A percentile compares a stretch with the other conserved stretches of the same genome.
phyloP scores from a whole-genome alignment of 2,329 filamentous ascomycete genomes.

The Fusarium oligoseptatum region DNA sequence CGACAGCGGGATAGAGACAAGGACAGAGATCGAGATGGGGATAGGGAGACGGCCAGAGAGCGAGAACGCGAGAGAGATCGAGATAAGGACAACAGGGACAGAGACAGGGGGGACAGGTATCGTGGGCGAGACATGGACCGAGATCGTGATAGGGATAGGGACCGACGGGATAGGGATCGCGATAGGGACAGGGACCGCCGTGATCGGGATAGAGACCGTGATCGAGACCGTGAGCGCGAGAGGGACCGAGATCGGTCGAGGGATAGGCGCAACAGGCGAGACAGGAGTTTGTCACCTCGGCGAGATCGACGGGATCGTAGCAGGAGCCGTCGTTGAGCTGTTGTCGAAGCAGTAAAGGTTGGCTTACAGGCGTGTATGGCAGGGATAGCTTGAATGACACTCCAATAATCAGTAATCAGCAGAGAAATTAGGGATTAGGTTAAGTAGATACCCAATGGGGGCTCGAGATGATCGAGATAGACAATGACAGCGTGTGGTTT shows the following conservation, averaged over 20 bases:
- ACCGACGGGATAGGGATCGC: slow-evolving; percentile 45
- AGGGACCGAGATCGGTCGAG: slow-evolving; percentile 30
- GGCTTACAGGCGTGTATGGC: slow-evolving; percentile 17
- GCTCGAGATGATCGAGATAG: neutral
- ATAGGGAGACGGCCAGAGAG: slow-evolving; percentile 39
- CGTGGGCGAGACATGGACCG: slow-evolving; percentile 41
- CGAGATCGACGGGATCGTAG: slow-evolving; percentile 54
- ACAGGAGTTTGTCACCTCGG: slow-evolving; percentile 51
- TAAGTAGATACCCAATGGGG: slow-evolving; percentile 36
- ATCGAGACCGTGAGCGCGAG: slow-evolving; percentile 30
- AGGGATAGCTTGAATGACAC: neutral
- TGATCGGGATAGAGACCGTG: slow-evolving; percentile 43
- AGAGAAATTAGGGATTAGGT: neutral
- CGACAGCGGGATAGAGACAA: slow-evolving; percentile 50
- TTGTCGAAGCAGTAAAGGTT: slow-evolving; percentile 50
- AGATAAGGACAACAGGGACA: slow-evolving; percentile 37
- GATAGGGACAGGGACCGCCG: slow-evolving; percentile 51
- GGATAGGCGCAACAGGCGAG: slow-evolving; percentile 44
- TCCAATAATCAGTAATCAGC: neutral
- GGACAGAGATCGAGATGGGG: slow-evolving; percentile 51
- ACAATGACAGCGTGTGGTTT: neutral
- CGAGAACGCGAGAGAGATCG: slow-evolving; percentile 17
- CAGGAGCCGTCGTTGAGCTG: slow-evolving; percentile 55
- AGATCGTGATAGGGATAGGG: slow-evolving; percentile 48
- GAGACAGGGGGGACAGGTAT: slow-evolving; percentile 32